Evolutionary conservation across 192 early-diverging fungal species (phyloP), one percentile per base, ranked within the genome.

Genomic region (Nowakowskiella sp.): DNA sequence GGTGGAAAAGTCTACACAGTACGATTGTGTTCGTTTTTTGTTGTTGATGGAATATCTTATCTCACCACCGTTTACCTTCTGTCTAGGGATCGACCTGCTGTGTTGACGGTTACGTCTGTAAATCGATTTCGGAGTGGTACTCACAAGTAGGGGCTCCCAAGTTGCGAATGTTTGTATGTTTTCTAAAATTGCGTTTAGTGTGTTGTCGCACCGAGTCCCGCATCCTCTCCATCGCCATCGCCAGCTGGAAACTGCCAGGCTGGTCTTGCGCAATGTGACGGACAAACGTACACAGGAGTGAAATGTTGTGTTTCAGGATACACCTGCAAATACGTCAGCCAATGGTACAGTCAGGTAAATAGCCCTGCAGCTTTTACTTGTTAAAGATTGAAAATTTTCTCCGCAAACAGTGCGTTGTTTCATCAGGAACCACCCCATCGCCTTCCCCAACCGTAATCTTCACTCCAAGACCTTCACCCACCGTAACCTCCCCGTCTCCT

Each of bases 251-350:
- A 50, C 43, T 50, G 49, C 43, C 27, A 45, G 24, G 53, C 68
- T 30, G 28, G 53, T 45, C 71, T 46, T 43, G 68, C 51, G 19
- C 65, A 66, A 33, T 66, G 65, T 43, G 59, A 50, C 30, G 65
- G 65, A 10, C 16, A 13, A 10, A 60, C 47, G 22, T 66, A 49
- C 16, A 71, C 57, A 3, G 65, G 65, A 24, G 59, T 68, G n/a
- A 66, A 39, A 13, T 13, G 36, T 19, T 39, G 36, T 39, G 36
- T 19, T 13, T 39, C 36, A 13, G 36, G 36, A 13, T 39, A 13
- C 36, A 39, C 36, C 19, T 39, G 36, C 36, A 19, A 13, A 39
- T 13, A 13, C 13, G 19, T 13, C 36, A 39, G 19, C 36, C 36
- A 13, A 13, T 39, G 19, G 13, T 39, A 39, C 36, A 39, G 36